These are phyloP conservation scores for Tolypocladium tropicale DNA, from an alignment of 2,329 filamentous ascomycete species.

Conservation along the genomic window DNA sequence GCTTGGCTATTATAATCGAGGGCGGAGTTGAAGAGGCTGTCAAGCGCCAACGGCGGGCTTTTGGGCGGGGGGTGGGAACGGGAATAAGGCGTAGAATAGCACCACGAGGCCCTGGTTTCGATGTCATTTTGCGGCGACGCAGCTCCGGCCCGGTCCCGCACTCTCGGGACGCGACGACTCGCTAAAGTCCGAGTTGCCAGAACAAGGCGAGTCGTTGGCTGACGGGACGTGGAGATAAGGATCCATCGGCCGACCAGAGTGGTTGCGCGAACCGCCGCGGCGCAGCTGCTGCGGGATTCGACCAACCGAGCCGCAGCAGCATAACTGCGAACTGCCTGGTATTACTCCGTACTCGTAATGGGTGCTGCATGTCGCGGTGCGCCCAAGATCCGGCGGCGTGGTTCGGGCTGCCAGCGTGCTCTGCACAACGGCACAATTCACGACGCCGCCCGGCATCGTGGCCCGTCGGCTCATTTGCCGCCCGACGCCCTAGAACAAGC, in stretches of 20 bases:
- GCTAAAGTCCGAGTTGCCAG: neutral
- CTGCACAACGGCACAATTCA: neutral
- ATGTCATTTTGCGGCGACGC: neutral
- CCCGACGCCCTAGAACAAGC: too few relatives aligned
- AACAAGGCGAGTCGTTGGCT: neutral
- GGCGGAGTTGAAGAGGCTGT: neutral
- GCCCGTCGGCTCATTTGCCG: too few relatives aligned
- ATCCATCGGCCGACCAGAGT: neutral
- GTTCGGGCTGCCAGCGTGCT: neutral
- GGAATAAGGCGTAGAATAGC: neutral
- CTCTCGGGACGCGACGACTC: neutral
- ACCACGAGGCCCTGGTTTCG: neutral
- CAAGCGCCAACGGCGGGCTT: neutral
- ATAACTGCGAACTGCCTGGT: too few relatives aligned
- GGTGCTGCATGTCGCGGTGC: neutral
- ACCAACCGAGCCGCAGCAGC: too few relatives aligned
- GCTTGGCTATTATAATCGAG: neutral
- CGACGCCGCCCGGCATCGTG: neutral
- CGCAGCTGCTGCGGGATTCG: too few relatives aligned
- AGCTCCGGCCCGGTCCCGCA: neutral
- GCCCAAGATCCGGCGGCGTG: neutral
- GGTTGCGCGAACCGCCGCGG: too few relatives aligned
- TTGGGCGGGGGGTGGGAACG: too few relatives aligned
- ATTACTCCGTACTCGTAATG: too few relatives aligned
- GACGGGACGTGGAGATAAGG: neutral